Percentiles rank a stretch among this genome's conserved stretches.
These are phyloP conservation scores for Licmophora abbreviata DNA, from an alignment of 108 stramenopile species.

Conservation along the genomic window DNA sequence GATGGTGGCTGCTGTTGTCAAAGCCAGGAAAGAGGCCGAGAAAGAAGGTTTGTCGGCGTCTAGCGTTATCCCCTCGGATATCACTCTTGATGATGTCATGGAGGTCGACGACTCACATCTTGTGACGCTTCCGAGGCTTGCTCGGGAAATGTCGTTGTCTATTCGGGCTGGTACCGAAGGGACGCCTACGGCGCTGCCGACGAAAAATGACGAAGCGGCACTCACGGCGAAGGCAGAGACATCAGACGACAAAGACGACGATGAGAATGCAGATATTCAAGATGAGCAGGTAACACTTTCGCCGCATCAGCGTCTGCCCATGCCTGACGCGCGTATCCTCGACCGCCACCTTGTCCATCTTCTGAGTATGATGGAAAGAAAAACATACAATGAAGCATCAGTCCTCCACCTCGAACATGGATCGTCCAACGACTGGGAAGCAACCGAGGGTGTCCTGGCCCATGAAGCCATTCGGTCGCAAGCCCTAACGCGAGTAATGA, in stretches of 20 bases:
- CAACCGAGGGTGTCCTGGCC: background rate
- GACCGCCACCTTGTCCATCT: background rate
- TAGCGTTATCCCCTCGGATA: background rate
- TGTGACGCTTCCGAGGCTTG: background rate
- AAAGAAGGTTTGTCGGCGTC: slow-evolving; percentile 9
- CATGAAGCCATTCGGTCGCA: background rate
- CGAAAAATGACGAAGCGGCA: slow-evolving; percentile 26
- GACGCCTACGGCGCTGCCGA: no score
- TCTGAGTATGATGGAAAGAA: background rate
- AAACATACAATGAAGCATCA: no score
- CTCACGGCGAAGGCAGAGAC: background rate
- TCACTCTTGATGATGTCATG: background rate
- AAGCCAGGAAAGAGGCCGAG: slow-evolving; percentile 32
- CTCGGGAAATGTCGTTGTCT: slow-evolving; percentile 9
- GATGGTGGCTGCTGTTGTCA: slow-evolving; percentile 73
- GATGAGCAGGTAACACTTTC: background rate
- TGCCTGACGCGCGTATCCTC: slow-evolving; percentile 4
- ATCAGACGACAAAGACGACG: background rate
- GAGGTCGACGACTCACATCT: background rate
- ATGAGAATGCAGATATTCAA: background rate
- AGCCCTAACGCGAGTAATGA: background rate
- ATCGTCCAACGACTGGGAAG: background rate
- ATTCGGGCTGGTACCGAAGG: no score
- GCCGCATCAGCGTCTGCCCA: background rate
- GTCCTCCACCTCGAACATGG: no score